Evolutionary conservation across 2,329 filamentous ascomycete genomes (phyloP).

Genomic region (Cercospora sp.): DNA sequence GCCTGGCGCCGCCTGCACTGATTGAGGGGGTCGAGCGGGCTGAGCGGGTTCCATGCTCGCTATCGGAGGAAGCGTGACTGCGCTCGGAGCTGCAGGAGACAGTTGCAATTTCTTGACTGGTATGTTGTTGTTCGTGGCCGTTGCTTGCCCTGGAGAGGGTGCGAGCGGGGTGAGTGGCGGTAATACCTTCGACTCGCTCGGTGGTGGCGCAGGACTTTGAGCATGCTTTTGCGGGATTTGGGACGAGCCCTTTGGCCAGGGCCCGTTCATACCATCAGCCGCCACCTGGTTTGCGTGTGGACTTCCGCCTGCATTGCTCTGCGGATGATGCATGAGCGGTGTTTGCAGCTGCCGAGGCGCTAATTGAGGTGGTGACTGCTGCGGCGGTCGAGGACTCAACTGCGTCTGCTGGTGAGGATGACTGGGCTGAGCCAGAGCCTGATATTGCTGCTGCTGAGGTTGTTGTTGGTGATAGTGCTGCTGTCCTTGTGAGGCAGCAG

Average conservation of each 20-base stretch:
- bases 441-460: background rate
- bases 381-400: slow-evolving; percentile 6
- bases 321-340: slow-evolving; percentile 24
- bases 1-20: slow-evolving; percentile 2
- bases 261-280: slow-evolving; percentile 38
- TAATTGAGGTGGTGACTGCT: slow-evolving; percentile 4
- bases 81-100: slow-evolving; percentile 1
- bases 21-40: background rate
- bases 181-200: slow-evolving; percentile 28
- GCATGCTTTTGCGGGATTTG: slow-evolving; percentile 38
- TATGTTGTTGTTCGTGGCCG: slow-evolving; percentile 28
- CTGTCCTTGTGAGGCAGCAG: slow-evolving; percentile 1
- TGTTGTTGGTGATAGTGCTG: slow-evolving; percentile 9
- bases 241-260: slow-evolving; percentile 35
- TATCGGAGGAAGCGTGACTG: slow-evolving; percentile 5
- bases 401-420: background rate
- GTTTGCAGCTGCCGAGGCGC: slow-evolving; percentile 14
- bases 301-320: slow-evolving; percentile 12
- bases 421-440: background rate
- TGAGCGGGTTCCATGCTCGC: background rate
- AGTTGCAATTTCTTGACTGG: slow-evolving; percentile 35
- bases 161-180: slow-evolving; percentile 31
- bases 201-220: slow-evolving; percentile 21
- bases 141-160: slow-evolving; percentile 32
- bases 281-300: slow-evolving; percentile 30